These are phyloP conservation scores for Termitomyces sp. DNA, from an alignment of 768 basidiomycete species.

Conservation along the genomic window DNA sequence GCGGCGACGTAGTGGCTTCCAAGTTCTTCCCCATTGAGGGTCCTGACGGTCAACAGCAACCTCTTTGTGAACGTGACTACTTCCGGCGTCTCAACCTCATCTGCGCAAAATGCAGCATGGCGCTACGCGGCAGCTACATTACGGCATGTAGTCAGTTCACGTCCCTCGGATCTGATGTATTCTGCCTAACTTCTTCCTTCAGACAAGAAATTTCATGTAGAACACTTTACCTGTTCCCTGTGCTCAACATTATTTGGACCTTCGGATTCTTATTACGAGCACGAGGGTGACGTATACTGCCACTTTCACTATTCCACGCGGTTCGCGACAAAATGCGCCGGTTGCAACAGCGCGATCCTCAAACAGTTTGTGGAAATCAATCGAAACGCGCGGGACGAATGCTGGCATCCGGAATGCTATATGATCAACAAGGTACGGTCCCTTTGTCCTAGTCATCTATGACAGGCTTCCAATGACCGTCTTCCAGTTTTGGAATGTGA, in stretches of 20 bases:
- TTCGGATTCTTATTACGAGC: conserved; percentile 98
- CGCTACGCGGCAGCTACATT: conserved; percentile 95
- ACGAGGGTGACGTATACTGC: conserved; percentile 96
- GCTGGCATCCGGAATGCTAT: conserved; percentile 99
- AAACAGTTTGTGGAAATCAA: conserved; percentile 99
- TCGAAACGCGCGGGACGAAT: conserved; percentile 95
- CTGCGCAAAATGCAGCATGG: conserved; percentile 93
- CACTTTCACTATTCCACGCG: conserved; percentile 99
- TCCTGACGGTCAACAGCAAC: conserved; percentile 80
- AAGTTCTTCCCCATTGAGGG: conserved; percentile 99
- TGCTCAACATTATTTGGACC: conserved; percentile 96
- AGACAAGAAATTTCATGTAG: conserved; percentile 99
- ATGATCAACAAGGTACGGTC: conserved; percentile 96
- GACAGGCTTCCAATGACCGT: not conserved
- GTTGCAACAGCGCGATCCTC: conserved; percentile 93
- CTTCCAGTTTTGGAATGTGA: conserved; percentile 96
- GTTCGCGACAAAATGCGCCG: conserved; percentile 97
- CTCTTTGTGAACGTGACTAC: conserved; percentile 98
- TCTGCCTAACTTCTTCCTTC: conserved; percentile 11
- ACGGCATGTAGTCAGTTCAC: conserved; percentile 85
- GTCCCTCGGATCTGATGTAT: conserved; percentile 9
- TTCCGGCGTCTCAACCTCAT: conserved; percentile 94
- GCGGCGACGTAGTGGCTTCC: conserved; percentile 91
- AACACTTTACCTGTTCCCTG: conserved; percentile 98
- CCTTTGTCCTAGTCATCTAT: not conserved